Conservation (phyloP, 1,284 basidiomycete species). For the Apiotrichum siamense region DNA sequence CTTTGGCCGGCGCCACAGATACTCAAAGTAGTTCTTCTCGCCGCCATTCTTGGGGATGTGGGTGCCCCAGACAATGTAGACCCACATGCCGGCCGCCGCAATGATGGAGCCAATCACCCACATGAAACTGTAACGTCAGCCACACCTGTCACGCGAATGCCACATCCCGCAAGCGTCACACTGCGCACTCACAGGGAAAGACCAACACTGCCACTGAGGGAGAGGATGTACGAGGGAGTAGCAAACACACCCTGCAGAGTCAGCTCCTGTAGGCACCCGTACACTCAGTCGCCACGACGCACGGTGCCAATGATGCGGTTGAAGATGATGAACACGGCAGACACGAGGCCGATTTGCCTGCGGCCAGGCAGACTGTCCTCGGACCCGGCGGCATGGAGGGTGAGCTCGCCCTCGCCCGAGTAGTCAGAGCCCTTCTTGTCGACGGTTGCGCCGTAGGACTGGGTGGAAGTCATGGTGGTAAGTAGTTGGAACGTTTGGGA, state of each 20-base stretch:
- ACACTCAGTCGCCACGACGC: no score
- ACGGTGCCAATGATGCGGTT: slow-evolving; percentile 16
- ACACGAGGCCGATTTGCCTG: slow-evolving; percentile 8
- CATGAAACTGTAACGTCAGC: slow-evolving; percentile 10
- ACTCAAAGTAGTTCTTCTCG: slow-evolving; percentile 25
- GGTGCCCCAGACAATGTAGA: slow-evolving; percentile 24
- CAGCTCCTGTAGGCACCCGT: not conserved
- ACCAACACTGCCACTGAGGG: slow-evolving; percentile 15
- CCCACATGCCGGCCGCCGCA: slow-evolving; percentile 24
- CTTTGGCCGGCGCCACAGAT: slow-evolving; percentile 13
- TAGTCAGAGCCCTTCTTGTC: not conserved
- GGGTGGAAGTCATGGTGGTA: no score
- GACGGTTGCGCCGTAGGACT: not conserved
- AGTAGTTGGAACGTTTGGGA: no score
- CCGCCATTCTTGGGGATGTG: slow-evolving; percentile 19
- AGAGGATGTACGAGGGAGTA: slow-evolving; percentile 11
- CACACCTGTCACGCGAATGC: no score
- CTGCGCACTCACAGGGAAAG: slow-evolving; percentile 1
- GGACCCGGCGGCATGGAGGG: not conserved
- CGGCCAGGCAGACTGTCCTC: slow-evolving; percentile 2
- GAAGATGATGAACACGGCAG: slow-evolving; percentile 13
- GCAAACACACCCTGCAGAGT: slow-evolving; percentile 13
- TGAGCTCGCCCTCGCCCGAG: not conserved
- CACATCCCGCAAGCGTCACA: no score
- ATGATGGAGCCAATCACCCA: slow-evolving; percentile 31